Evolutionary conservation across 1,284 basidiomycete species (phyloP).

Genomic region (Ceratobasidium sp.): DNA sequence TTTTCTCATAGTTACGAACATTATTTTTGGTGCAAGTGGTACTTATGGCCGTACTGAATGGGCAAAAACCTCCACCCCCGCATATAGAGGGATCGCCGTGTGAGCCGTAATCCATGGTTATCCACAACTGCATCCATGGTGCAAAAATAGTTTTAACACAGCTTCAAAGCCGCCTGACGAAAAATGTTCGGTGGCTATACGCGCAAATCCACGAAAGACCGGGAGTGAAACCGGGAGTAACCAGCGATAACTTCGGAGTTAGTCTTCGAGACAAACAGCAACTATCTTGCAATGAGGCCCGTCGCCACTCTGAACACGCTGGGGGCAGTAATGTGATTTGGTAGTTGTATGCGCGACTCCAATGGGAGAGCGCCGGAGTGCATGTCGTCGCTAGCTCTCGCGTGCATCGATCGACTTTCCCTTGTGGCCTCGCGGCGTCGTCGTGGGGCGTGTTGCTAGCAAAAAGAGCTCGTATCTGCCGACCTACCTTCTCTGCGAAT

Average conservation of each 20-base stretch:
- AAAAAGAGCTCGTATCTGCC: background rate
- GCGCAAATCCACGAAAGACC: background rate
- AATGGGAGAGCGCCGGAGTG: background rate
- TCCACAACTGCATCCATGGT: constrained; percentile 2
- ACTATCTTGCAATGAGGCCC: background rate
- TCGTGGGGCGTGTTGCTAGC: too few species aligned
- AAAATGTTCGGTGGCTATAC: background rate
- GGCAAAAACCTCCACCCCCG: background rate
- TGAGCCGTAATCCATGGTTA: background rate
- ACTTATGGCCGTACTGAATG: background rate
- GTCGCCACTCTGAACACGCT: too few species aligned
- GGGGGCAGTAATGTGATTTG: too few species aligned
- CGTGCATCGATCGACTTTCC: background rate
- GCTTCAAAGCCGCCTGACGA: constrained; percentile 7
- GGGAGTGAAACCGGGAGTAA: background rate
- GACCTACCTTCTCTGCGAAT: too few species aligned
- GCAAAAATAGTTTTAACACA: constrained; percentile 19
- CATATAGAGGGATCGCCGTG: background rate
- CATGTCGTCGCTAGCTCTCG: background rate
- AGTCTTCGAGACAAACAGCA: background rate
- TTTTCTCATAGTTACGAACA: background rate
- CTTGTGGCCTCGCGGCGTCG: constrained; percentile 17
- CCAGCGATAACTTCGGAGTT: background rate
- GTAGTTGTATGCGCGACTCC: too few species aligned
- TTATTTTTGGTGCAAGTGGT: background rate